Base-by-base conservation (phyloP, 345 rosid species). In the Ailanthus altissimus region DNA sequence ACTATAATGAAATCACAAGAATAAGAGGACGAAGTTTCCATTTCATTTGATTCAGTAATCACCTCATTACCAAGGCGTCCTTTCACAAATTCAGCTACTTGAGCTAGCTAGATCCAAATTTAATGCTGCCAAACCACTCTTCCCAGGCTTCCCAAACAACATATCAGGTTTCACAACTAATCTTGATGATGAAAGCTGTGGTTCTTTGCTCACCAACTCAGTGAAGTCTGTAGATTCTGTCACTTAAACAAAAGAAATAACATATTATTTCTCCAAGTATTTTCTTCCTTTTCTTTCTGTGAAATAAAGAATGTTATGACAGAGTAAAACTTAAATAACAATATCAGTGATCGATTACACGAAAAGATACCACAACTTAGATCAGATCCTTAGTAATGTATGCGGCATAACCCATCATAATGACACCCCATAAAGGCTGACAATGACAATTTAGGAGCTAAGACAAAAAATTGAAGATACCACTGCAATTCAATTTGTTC, bases 101-200 rank as follows among this genome's bases (percentile, higher is more conserved):
- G 90, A 83, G 98, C 99, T n/a, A n/a, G n/a, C n/a, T 79, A 97
- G 87, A 86, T 97, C 99, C 62, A 97, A 81, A 85, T 94, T 94
- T 59, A 97, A 85, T 45, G 97, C 95, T 14, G 92, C 98, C 81
- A 97, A 85, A 12, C 99, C 97, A 67, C 98, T 92, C 89, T 97
- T 97, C 67, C 98, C 97, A 26, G 97, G 97, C 78, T 94, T 94
- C 25, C 98, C 98, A 65, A 97, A 97, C 53, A 97, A 79, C 99
- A 94, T 97, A 75, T 97, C 99, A 3, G 99, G 99, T 83, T 97
- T 97, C 79, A 94, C 98, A 73, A 94, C 99, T 80, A 97, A 83
- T 83, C 84, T 87, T 53, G 93, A 85, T 38, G 98, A 91, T 0
- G 98, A 94, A 66, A 97, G 86, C 98, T 98, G 92, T 77, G 97